Percentiles rank a stretch among this genome's conserved stretches.
These are phyloP conservation scores for Claviceps purpurea DNA, from an alignment of 2,329 filamentous ascomycete genomes.

Conservation along the genomic window DNA sequence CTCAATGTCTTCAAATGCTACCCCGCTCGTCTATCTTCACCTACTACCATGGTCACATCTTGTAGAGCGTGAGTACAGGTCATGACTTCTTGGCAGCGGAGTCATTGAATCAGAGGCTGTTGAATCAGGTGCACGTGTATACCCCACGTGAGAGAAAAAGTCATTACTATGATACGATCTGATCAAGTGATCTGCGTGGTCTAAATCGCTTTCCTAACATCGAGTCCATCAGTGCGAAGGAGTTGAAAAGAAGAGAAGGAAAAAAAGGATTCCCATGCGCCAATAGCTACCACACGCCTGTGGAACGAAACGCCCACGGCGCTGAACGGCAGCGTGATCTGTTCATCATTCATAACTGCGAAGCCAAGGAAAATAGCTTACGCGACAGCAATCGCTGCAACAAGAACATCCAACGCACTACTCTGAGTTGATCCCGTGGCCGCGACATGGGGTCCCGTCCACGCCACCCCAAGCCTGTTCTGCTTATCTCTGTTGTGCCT, in stretches of 20 bases:
- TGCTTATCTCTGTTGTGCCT: constrained; percentile 35
- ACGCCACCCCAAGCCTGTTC: constrained; percentile 46
- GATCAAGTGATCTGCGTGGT: neutral
- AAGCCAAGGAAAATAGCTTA: constrained; percentile 4
- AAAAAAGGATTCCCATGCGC: neutral
- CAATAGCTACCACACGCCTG: neutral
- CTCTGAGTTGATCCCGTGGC: constrained; percentile 47
- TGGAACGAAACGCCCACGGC: neutral
- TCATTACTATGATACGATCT: neutral
- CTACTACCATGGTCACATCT: no score
- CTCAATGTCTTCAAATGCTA: no score
- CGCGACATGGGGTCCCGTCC: constrained; percentile 44
- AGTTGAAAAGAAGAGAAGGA: neutral
- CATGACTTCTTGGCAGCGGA: no score
- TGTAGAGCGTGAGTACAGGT: no score
- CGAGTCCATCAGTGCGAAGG: neutral
- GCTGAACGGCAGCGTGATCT: neutral
- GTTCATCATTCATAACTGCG: neutral
- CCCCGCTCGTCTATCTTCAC: no score
- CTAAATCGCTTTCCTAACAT: neutral
- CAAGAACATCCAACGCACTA: constrained; percentile 51
- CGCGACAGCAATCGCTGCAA: constrained; percentile 40
- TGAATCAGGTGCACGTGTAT: no score
- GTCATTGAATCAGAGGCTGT: no score
- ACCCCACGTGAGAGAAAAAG: neutral